Evolutionary conservation across 805 yeast species (phyloP).

Genomic region (Nakazawaea pomicola): DNA sequence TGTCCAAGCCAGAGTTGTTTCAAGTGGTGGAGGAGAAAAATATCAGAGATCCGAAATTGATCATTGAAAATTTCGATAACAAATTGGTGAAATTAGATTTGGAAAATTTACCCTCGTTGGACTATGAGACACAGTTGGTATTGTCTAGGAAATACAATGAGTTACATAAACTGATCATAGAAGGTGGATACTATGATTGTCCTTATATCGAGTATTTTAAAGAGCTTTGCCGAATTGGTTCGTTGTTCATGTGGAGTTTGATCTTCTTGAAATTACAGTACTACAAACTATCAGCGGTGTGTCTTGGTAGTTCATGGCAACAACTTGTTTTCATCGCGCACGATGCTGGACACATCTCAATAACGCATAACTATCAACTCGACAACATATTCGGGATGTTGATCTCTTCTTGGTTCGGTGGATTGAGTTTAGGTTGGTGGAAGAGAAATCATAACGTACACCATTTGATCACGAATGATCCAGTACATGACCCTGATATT

Average conservation of each 20-base stretch:
- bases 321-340: constrained; percentile 85
- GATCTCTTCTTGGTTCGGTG: constrained; percentile 81
- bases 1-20: constrained; percentile 30
- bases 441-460: constrained; percentile 91
- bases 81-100: constrained; percentile 50
- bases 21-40: constrained; percentile 21
- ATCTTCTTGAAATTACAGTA: constrained; percentile 41
- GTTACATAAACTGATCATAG: constrained; percentile 50
- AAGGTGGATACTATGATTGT: constrained; percentile 65
- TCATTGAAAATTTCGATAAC: constrained; percentile 56
- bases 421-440: constrained; percentile 93
- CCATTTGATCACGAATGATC: constrained; percentile 87
- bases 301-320: constrained; percentile 80
- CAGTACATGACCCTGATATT: constrained; percentile 91
- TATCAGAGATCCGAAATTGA: constrained; percentile 51
- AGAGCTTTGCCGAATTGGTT: constrained; percentile 56
- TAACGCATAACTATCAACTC: constrained; percentile 71
- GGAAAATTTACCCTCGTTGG: constrained; percentile 55
- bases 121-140: constrained; percentile 56
- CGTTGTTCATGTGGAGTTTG: constrained; percentile 46
- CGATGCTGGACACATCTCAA: constrained; percentile 84
- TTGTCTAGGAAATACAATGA: constrained; percentile 54
- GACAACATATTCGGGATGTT: constrained; percentile 73
- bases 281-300: constrained; percentile 53
- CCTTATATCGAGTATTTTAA: constrained; percentile 68